Evolutionary conservation across 108 stramenopile species (phyloP), one percentile per base, ranked within the genome.

Genomic region (Cyclotella choctawhatcheeana): DNA sequence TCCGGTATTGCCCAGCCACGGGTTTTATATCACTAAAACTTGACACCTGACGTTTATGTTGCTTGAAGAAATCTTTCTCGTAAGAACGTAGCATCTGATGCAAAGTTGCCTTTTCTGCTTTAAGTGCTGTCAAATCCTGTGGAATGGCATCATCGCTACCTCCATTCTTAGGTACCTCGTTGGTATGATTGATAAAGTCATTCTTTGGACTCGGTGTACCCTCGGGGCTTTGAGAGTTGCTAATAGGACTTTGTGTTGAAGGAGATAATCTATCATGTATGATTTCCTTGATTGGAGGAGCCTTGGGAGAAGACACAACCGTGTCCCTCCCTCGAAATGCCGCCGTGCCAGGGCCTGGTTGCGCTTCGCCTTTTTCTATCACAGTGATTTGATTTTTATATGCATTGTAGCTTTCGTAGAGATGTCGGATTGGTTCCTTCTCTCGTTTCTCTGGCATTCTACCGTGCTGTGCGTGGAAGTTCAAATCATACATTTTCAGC

Each of bases 381-480:
- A 66, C 35, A 44, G 66, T 83, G 30, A 96, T 92, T 63, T 82
- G 87, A 59, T 81, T 85, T 80, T 98, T 98, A 68, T 96, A 76
- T 20, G 84, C 77, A 73, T 98, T 97, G 81, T 98, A 98, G 43
- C 81, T 74, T 74, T 98, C 98, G 67, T 98, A 98, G 20, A 97
- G 73, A 65, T 96, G 93, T 27, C 98, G 89, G 59, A 98, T 98
- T n/a, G 98, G 97, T 69, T 98, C 98, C 82, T 98, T 98, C 60
- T 98, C 98, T 22, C 89, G 86, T 82, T 97, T 97, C 6, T 87
- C 86, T 0, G 98, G 98, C 96, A 94, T 93, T 43, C 97, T 84
- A 13, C 93, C 94, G 59, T 96, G 89, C 43, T 83, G 71, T 25
- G 77, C 53, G 17, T 84, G 84, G 71, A 97, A 98, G 48, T 88